Conservation (phyloP, 2,329 filamentous ascomycete genomes). For the Claviceps pusilla region DNA sequence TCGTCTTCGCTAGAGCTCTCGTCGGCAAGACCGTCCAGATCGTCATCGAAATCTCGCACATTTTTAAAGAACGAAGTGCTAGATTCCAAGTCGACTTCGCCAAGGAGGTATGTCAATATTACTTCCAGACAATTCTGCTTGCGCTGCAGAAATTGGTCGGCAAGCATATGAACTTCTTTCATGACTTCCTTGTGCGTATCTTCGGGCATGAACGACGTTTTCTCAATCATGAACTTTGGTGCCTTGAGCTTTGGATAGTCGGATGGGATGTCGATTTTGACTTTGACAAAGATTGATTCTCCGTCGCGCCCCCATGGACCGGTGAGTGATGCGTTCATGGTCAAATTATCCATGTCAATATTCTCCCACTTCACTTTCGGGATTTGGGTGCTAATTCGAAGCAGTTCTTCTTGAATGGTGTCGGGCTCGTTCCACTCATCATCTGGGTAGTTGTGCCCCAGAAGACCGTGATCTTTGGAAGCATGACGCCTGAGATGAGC, state of each 20-base stretch:
- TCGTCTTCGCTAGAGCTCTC: constrained; percentile 82
- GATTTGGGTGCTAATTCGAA: constrained; percentile 45
- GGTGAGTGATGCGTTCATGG: constrained; percentile 44
- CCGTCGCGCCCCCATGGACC: constrained; percentile 47
- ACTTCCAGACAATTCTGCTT: constrained; percentile 48
- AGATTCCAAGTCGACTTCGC: constrained; percentile 44
- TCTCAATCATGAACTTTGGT: constrained; percentile 46
- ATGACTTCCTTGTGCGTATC: constrained; percentile 36
- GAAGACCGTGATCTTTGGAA: constrained; percentile 37
- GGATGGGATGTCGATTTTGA: constrained; percentile 43
- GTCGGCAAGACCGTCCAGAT: constrained; percentile 42
- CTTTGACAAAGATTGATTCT: constrained; percentile 45
- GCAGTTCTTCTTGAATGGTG: constrained; percentile 48
- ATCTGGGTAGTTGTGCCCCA: constrained; percentile 35
- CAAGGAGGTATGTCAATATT: constrained; percentile 47
- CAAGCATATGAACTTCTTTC: constrained; percentile 41
- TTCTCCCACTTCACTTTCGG: constrained; percentile 51
- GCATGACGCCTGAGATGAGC: constrained; percentile 28
- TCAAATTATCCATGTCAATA: constrained; percentile 47
- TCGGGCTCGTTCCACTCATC: constrained; percentile 47
- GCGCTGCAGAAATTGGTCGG: constrained; percentile 37
- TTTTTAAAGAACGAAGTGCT: constrained; percentile 49
- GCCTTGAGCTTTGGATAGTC: constrained; percentile 43
- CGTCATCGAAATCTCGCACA: constrained; percentile 47
- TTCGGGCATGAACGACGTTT: constrained; percentile 46